Base-by-base conservation (phyloP, 805 yeast species). In the Candida ponderosae region DNA sequence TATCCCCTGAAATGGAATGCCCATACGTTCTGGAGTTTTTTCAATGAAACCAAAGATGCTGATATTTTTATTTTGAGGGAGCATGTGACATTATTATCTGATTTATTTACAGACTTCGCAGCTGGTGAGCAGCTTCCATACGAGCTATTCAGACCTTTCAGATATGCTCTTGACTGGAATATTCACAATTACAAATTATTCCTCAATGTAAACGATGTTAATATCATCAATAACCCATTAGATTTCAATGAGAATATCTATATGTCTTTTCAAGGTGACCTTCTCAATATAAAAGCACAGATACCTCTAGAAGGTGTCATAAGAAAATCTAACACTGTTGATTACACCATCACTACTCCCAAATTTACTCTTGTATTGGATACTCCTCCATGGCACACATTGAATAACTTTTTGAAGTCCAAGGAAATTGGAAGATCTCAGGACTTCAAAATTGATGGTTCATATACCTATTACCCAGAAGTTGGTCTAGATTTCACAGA, bases 341-440 rank as follows among this genome's bases (percentile, higher is more conserved):
- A 67, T 14, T 85, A 68, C 47, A 56, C 59, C 1, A 44, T 81
- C 2, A 44, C 45, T 3, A 80, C 95, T 0, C 76, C 84, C 0
- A 60, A 60, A 34, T 74, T 87, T 45, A 72, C 79, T 34, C 50
- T 93, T 33, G 62, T 73, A 1, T 55, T 89, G 3, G 81, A 79
- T 40, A 76, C 93, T 0, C 97, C 98, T 0, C 81, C 90, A 1
- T 93, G 97, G 96, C 94, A 87, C 51, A 89, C 97, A 0, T 63
- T 78, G 19, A 74, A 78, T 38, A 79, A 81, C 34, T 90, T 90
- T 46, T 56, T 84, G 62, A 69, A 70, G 33, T 60, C 71, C 11
- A 74, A 70, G 16, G 71, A 72, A 14, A 68, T 87, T 43, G 97
- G 96, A 0, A 63, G 77, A 42, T 76, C 88, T 0, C 63, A 70